A percentile compares a stretch with the other conserved stretches of the same genome.
These are phyloP conservation scores for Laetiporus sulphureus DNA, from an alignment of 1,284 basidiomycete species.

Conservation along the genomic window DNA sequence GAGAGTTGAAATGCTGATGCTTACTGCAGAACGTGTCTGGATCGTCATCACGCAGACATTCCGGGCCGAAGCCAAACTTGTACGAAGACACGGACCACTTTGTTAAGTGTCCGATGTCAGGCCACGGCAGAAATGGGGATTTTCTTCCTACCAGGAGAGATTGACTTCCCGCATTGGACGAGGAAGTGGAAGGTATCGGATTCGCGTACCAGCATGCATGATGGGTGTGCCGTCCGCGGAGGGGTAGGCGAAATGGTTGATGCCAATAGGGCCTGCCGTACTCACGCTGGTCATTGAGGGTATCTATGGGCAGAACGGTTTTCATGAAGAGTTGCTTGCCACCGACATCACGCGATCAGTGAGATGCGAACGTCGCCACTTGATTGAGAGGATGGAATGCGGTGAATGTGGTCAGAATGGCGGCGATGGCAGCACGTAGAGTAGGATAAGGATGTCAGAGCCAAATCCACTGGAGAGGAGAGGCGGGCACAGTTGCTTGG, in stretches of 20 bases:
- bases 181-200: neutral
- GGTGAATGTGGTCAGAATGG: too few relatives aligned
- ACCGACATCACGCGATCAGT: too few relatives aligned
- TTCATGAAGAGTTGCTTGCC: too few relatives aligned
- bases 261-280: neutral
- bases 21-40: conserved; percentile 98
- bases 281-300: neutral
- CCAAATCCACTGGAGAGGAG: too few relatives aligned
- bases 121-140: conserved; percentile 54
- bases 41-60: conserved; percentile 85
- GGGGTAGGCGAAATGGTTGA: neutral
- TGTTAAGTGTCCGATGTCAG: conserved; percentile 78
- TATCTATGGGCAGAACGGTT: too few relatives aligned
- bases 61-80: conserved; percentile 95
- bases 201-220: neutral
- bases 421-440: too few relatives aligned
- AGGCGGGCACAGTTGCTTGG: too few relatives aligned
- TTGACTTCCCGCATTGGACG: neutral
- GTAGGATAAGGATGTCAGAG: too few relatives aligned
- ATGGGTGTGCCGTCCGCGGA: neutral
- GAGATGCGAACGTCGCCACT: too few relatives aligned
- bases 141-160: conserved; percentile 31
- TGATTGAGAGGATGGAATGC: too few relatives aligned
- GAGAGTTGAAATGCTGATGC: too few relatives aligned
- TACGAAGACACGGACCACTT: conserved; percentile 97